Evolutionary conservation across 2,329 filamentous ascomycete genomes (phyloP).

Genomic region (Colletotrichum incanum): DNA sequence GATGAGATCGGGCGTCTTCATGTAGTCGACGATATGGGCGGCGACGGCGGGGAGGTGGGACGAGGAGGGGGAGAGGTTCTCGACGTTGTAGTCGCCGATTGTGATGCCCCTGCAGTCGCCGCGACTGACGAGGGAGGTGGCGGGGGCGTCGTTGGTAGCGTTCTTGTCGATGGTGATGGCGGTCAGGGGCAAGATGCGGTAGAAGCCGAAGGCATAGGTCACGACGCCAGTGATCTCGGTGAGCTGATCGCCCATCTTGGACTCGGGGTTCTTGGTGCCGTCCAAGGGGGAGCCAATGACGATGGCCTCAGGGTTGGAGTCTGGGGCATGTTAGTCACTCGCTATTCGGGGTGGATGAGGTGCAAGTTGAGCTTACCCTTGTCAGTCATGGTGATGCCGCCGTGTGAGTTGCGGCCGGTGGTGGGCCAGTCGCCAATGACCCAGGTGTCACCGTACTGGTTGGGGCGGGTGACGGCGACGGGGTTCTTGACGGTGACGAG

Average conservation of each 20-base stretch:
- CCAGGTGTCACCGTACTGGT: conserved; percentile 78
- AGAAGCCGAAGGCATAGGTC: conserved; percentile 77
- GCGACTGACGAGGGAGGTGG: conserved; percentile 68
- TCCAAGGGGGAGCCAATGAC: conserved; percentile 77
- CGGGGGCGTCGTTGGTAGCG: conserved; percentile 62
- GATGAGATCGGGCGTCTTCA: conserved; percentile 75
- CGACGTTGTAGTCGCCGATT: conserved; percentile 78
- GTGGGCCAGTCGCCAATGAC: conserved; percentile 76
- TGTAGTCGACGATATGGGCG: conserved; percentile 74
- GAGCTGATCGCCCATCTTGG: conserved; percentile 76
- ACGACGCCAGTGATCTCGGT: conserved; percentile 80
- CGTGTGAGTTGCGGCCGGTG: conserved; percentile 74
- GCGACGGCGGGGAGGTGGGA: conserved; percentile 72
- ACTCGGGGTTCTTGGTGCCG: conserved; percentile 73
- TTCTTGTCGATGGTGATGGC: conserved; percentile 65
- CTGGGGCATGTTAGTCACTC: conserved; percentile 50
- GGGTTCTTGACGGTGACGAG: conserved; percentile 75
- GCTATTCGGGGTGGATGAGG: too few relatives aligned
- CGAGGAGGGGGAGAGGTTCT: conserved; percentile 75
- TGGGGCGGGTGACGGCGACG: conserved; percentile 72
- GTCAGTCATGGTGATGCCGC: conserved; percentile 75
- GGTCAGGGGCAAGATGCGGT: conserved; percentile 76
- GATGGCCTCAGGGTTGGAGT: conserved; percentile 80
- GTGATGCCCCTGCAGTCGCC: conserved; percentile 74
- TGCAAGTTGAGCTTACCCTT: conserved; percentile 57